Conservation (phyloP, 169 alveolate species). For the Theileria annulata region DNA sequence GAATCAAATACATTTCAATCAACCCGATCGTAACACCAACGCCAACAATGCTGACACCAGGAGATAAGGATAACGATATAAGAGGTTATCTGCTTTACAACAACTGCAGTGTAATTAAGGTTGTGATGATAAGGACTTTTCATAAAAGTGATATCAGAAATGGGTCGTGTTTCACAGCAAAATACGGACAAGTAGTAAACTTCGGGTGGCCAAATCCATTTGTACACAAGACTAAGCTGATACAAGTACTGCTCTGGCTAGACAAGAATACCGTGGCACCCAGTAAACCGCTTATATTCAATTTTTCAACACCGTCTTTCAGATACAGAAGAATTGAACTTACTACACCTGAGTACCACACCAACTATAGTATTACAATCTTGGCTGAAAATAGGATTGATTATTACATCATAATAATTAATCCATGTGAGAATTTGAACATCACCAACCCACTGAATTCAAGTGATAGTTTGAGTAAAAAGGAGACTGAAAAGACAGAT, state of each 20-base stretch:
- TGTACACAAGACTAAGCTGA: slow-evolving; percentile 72
- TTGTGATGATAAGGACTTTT: slow-evolving; percentile 77
- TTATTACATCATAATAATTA: slow-evolving; percentile 54
- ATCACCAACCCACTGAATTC: not conserved
- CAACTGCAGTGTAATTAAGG: slow-evolving; percentile 42
- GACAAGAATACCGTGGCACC: slow-evolving; percentile 81
- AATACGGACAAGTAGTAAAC: slow-evolving; percentile 73
- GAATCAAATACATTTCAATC: slow-evolving; percentile 75
- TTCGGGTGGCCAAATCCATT: slow-evolving; percentile 86
- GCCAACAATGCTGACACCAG: slow-evolving; percentile 70
- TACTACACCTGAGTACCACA: slow-evolving; percentile 42
- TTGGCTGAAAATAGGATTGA: slow-evolving; percentile 73
- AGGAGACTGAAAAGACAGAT: not conserved
- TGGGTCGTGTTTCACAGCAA: slow-evolving; percentile 59
- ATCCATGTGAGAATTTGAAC: slow-evolving; percentile 9
- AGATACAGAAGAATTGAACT: slow-evolving; percentile 45
- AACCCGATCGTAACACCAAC: slow-evolving; percentile 72
- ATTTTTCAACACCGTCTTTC: slow-evolving; percentile 67
- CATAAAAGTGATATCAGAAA: slow-evolving; percentile 52
- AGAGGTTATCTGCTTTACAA: slow-evolving; percentile 75
- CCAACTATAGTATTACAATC: slow-evolving; percentile 17
- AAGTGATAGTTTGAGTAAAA: not conserved
- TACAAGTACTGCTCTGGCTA: slow-evolving; percentile 75
- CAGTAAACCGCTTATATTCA: slow-evolving; percentile 76
- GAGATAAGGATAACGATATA: slow-evolving; percentile 52